These are phyloP conservation scores for Leucogyrophana mollusca DNA, from an alignment of 768 basidiomycete species.

Conservation along the genomic window DNA sequence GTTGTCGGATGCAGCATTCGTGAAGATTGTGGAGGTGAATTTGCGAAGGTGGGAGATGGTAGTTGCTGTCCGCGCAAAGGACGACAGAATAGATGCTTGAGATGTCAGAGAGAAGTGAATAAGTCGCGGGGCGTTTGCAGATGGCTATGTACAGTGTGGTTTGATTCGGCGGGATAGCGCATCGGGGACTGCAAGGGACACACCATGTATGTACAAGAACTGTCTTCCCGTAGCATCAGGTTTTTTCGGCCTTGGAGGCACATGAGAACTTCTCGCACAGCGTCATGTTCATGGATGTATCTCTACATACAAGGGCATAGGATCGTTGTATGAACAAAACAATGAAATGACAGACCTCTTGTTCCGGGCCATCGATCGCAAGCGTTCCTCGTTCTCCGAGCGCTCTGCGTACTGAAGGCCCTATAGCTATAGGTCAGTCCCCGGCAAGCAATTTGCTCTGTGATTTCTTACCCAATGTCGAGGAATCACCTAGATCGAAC, in stretches of 20 bases:
- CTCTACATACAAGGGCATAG: slow-evolving; percentile 35
- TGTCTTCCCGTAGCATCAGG: slow-evolving; percentile 39
- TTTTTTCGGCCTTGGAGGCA: slow-evolving; percentile 72
- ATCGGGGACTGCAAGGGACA: slow-evolving; percentile 2
- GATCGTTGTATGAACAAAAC: neutral
- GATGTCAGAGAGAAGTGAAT: slow-evolving; percentile 66
- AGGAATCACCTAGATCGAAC: slow-evolving; percentile 70
- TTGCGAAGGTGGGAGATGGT: slow-evolving; percentile 60
- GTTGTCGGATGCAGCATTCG: slow-evolving; percentile 19
- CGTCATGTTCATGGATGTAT: slow-evolving; percentile 73
- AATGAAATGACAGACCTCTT: slow-evolving; percentile 34
- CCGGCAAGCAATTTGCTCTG: neutral
- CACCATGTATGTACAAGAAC: slow-evolving; percentile 34
- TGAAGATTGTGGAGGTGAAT: slow-evolving; percentile 53
- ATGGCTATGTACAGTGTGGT: slow-evolving; percentile 35
- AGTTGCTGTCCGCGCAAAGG: slow-evolving; percentile 60
- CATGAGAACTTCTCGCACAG: slow-evolving; percentile 75
- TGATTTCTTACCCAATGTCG: slow-evolving; percentile 68
- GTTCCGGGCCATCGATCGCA: slow-evolving; percentile 38
- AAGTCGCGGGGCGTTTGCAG: slow-evolving; percentile 54
- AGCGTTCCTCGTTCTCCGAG: slow-evolving; percentile 37
- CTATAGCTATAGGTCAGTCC: slow-evolving; percentile 34
- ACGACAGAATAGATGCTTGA: slow-evolving; percentile 61
- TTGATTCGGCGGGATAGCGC: neutral
- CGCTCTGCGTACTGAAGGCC: slow-evolving; percentile 42